Conservation (phyloP, 257 asterid species). For the Solanum chilense region DNA sequence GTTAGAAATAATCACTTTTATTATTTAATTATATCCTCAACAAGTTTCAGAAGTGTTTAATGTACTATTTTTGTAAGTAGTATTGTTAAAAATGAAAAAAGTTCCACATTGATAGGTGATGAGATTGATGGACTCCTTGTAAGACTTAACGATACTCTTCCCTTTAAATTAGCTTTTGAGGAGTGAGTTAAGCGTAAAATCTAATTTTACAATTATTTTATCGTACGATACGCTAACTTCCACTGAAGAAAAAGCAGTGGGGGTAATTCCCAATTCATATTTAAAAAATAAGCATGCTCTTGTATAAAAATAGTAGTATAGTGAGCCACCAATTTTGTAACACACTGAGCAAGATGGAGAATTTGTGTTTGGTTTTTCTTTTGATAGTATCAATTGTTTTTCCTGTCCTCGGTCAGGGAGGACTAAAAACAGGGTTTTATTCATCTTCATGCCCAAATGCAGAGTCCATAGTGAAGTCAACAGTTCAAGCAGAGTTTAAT, state of each 20-base stretch:
- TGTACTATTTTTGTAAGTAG: not conserved
- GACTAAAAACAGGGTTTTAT: slow-evolving; percentile 38
- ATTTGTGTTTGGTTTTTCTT: slow-evolving; percentile 4
- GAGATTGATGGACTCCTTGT: not conserved
- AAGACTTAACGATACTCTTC: too few relatives aligned
- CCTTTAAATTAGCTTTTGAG: not conserved
- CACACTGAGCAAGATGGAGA: slow-evolving; percentile 9
- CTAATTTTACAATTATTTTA: not conserved
- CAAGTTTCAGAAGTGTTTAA: not conserved
- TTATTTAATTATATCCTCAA: too few relatives aligned
- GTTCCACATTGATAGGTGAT: too few relatives aligned
- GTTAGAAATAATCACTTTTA: too few relatives aligned
- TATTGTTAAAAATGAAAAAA: not conserved
- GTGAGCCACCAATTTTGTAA: not conserved
- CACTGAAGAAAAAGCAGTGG: not conserved
- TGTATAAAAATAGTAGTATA: not conserved
- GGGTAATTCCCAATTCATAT: not conserved
- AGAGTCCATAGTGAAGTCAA: slow-evolving; percentile 49
- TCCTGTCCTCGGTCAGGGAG: slow-evolving; percentile 17
- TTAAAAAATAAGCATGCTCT: not conserved
- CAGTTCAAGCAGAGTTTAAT: slow-evolving; percentile 35
- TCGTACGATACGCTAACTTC: slow-evolving; percentile 5
- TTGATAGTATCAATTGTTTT: not conserved
- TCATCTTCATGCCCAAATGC: slow-evolving; percentile 51
- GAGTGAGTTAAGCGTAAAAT: not conserved